Evolutionary conservation across 2,329 filamentous ascomycete genomes (phyloP).

Genomic region (Claviceps humidiphila): DNA sequence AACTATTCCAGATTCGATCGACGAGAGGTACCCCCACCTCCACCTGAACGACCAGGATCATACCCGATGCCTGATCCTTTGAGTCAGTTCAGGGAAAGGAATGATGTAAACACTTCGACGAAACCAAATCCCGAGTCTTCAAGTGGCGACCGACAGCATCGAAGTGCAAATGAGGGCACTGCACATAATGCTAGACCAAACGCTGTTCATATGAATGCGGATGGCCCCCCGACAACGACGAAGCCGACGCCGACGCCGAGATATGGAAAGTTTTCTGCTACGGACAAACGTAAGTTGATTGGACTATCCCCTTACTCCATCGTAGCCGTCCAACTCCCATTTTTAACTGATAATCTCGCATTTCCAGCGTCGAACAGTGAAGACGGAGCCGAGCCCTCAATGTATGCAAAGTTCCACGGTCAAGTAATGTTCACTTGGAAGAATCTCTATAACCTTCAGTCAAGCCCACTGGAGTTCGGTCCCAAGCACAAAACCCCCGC

Average conservation of each 20-base stretch:
- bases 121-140: conserved; percentile 5
- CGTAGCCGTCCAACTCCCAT: not conserved
- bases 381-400: conserved; percentile 25
- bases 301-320: not conserved
- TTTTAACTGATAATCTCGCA: not conserved
- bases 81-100: conserved; percentile 29
- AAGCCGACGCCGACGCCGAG: not conserved
- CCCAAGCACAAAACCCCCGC: not conserved
- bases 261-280: not conserved
- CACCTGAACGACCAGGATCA: conserved; percentile 6
- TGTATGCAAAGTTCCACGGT: conserved; percentile 27
- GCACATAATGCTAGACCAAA: not conserved
- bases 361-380: conserved; percentile 4
- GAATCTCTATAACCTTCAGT: conserved; percentile 7
- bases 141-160: not conserved
- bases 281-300: not conserved
- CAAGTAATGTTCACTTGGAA: not conserved
- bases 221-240: not conserved
- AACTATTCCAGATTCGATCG: conserved; percentile 30
- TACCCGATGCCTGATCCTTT: conserved; percentile 31
- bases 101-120: conserved; percentile 20
- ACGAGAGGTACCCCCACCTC: conserved; percentile 7
- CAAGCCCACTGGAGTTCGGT: conserved; percentile 5
- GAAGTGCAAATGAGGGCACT: not conserved
- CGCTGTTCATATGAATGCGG: not conserved